These are phyloP conservation scores for Exophiala mesophila DNA, from an alignment of 2,329 filamentous ascomycete species.

Conservation along the genomic window DNA sequence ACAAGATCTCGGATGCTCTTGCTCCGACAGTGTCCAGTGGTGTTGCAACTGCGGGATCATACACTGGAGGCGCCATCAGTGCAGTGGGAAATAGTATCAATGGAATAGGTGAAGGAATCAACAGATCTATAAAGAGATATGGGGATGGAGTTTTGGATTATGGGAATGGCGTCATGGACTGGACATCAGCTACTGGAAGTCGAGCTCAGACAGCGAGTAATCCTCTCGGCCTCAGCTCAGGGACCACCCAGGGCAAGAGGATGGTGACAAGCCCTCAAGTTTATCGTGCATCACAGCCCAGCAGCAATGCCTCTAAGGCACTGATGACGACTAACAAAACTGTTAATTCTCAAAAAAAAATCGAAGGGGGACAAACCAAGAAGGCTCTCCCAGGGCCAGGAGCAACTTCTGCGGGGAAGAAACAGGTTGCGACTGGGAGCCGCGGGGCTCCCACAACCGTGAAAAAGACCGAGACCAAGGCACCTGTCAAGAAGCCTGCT, in stretches of 20 bases:
- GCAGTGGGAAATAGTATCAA: conserved; percentile 26
- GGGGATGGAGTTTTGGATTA: conserved; percentile 28
- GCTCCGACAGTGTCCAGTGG: conserved; percentile 21
- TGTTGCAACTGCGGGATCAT: conserved; percentile 23
- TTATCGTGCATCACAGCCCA: conserved; percentile 18
- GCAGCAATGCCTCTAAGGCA: conserved; percentile 26
- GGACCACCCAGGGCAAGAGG: conserved; percentile 20
- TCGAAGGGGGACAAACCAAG: conserved; percentile 15
- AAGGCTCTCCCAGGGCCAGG: conserved; percentile 20
- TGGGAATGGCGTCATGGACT: conserved; percentile 31
- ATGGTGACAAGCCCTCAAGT: conserved; percentile 21
- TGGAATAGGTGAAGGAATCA: conserved; percentile 27
- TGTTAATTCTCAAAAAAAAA: conserved; percentile 20
- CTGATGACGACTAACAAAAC: conserved; percentile 23
- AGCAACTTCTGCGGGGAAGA: conserved; percentile 4
- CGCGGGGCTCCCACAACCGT: conserved; percentile 7
- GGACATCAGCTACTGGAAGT: conserved; percentile 23
- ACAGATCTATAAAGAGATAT: conserved; percentile 21
- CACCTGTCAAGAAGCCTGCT: conserved; percentile 8
- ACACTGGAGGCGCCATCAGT: conserved; percentile 25
- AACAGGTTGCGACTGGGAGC: neutral
- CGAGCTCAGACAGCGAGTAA: conserved; percentile 27
- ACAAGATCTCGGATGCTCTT: conserved; percentile 25
- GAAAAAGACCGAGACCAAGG: conserved; percentile 11
- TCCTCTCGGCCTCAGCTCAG: conserved; percentile 26